Base-by-base conservation (phyloP, 208 protist genomes). In the Trypanosoma lewisi region DNA sequence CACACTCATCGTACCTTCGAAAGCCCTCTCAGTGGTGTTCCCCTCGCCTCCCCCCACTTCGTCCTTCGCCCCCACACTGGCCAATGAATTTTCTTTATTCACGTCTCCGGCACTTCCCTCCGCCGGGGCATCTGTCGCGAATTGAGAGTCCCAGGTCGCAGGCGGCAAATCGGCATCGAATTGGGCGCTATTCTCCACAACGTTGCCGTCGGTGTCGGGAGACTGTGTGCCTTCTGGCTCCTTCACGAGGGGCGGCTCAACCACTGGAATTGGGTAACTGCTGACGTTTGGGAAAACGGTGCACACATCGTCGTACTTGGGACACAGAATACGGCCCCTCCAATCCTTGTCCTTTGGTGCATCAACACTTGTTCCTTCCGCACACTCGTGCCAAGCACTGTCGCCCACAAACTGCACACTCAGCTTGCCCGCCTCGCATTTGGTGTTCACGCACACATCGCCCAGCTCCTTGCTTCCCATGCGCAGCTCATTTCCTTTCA, bases 281-380 rank as follows among this genome's bases (percentile, higher is more conserved):
- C 49, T 42, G 34, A n/a, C 14, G 50, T 68, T 31, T 34, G 12
- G 47, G 33, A 17, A 28, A 36, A 33, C 23, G 30, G 54, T 50
- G 69, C 82, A 89, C 54, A 89, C 72, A 11, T 82, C 71, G 7
- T 53, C 39, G 48, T 75, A 81, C n/a, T 70, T 71, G 1, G 78
- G 75, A 34, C 82, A 89, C 39, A 17, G 37, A 19, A 83, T 67
- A 7, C 31, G 31, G 16, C 82, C 73, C 16, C 45, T 55, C 21
- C 34, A 66, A 9, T 73, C 42, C 6, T n/a, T 19, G 2, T 11
- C 16, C 27, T 57, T 75, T 11, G 67, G 53, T 19, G 21, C 47
- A n/a, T n/a, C n/a, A n/a, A 78, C 45, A 0, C 14, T 27, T 7
- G 14, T n/a, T 11, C 67, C 67, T n/a, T 58, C 45, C 0, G 21